Base-by-base conservation (phyloP, 169 alveolate genomes). In the Plasmodium relictum region DNA sequence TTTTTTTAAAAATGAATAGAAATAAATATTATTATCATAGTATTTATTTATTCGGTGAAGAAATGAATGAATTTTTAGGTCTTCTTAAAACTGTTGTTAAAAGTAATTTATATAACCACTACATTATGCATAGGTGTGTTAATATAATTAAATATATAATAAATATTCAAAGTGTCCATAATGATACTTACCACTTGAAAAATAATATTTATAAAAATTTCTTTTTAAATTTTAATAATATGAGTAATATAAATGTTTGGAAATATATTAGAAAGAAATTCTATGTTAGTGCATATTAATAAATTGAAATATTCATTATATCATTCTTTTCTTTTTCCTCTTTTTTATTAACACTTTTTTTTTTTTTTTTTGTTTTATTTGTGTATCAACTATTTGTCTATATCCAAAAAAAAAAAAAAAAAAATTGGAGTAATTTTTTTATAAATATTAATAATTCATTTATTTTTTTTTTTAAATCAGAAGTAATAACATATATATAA, bases 231-330 rank as follows among this genome's bases (percentile, higher is more conserved):
- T 78, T 48, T n/a, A 16, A 73, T 5, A 10, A 65, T 31, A 44
- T 78, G 20, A 78, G 52, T 37, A 80, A 78, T 39, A 42, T 41
- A 3, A 78, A 78, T 26, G 50, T 78, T 20, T 78, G 89, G 89
- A 18, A 44, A 41, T 78, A 39, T 18, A 24, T 62, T 42, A 31
- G 88, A 52, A 65, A 54, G 45, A 9, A 61, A 6, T 45, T 66
- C 7, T 39, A 39, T 8, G 20, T 9, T 1, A 26, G 14, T 9
- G 3, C 16, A 52, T 18, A 20, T n/a, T 14, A 58, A 18, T 58
- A 6, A 16, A 41, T 50, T 26, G 16, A 16, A 22, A 20, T 58
- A 0, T 6, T 10, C 6, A 54, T 54, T 7, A 4, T 9, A n/a
- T 4, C 63, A 6, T 14, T 9, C 22, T 14, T 10, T 54, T 4